A percentile compares a stretch with the other conserved stretches of the same genome.
phyloP scores from a whole-genome alignment of 1,284 basidiomycete genomes.

The Exobasidium cylindrosporum region DNA sequence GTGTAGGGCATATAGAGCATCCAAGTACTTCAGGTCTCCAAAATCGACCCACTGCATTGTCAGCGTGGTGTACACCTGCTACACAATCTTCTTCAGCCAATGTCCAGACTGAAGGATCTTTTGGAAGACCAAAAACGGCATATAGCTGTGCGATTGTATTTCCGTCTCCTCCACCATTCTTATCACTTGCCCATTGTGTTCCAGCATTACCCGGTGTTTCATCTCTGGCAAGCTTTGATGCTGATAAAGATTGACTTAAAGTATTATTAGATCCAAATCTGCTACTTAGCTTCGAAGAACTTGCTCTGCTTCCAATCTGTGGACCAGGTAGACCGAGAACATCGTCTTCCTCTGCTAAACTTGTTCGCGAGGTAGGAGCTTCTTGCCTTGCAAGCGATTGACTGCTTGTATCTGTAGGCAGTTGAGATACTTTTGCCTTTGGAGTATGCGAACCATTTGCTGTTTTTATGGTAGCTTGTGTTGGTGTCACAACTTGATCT shows the following conservation, averaged over 20 bases:
- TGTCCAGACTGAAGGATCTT: conserved; percentile 68
- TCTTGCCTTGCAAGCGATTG: background rate
- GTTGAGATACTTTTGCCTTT: background rate
- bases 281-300: background rate
- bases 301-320: background rate
- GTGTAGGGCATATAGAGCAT: conserved; percentile 58
- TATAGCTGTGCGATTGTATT: conserved; percentile 58
- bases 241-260: background rate
- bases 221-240: background rate
- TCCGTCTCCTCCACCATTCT: conserved; percentile 26
- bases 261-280: background rate
- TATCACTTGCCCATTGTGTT: conserved; percentile 5
- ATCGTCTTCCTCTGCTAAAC: background rate
- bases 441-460: background rate
- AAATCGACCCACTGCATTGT: conserved; percentile 83
- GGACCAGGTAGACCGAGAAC: background rate
- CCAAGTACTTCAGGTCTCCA: conserved; percentile 82
- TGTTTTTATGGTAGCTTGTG: background rate
- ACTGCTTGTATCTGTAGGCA: background rate
- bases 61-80: conserved; percentile 75
- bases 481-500: background rate
- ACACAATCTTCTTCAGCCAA: conserved; percentile 84
- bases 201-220: background rate
- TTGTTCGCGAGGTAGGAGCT: background rate
- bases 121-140: conserved; percentile 59